Evolutionary conservation across 148 eudicot species (phyloP), one percentile per base, ranked within the genome.

Genomic region (Linanthus parryae): DNA sequence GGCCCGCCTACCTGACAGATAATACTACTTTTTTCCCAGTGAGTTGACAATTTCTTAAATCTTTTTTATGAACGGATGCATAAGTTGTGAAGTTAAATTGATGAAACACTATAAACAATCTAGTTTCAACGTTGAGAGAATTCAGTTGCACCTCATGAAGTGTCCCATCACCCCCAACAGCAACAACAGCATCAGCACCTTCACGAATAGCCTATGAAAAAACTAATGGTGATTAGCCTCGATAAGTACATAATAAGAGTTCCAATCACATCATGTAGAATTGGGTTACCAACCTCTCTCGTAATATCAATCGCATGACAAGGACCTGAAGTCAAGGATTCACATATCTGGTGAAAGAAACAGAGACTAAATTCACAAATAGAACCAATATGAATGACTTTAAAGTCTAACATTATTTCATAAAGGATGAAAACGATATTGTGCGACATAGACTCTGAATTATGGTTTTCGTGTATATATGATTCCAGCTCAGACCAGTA

Each of bases 141-240:
- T 5, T 17, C 16, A 34, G 23, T 17, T 71, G 55, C 48, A 91
- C 97, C 95, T 91, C 95, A 53, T 91, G 97, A 66, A 91, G 95
- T 20, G 97, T 91, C 56, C 97, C 97, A 64, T 91, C 97, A 59
- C 97, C 97, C 40, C 97, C 97, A 44, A 91, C 97, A 11, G 97
- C 95, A 70, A 91, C 58, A 43, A 91, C 95, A 3, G 97, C 97
- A 76, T 78, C 76, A 48, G 86, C 97, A 56, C 97, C 97, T 46
- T 85, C 89, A 53, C 83, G 73, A 48, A 91, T 85, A 37, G 97
- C 97, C 97, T 91, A 65, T 46, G 21, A 58, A 52, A 50, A n/a
- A 46, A 54, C 42, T 8, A 17, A 19, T 12, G 18, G 30, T 56
- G 20, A n/a, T 27, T 59, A 48, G 45, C 10, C 37, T 9, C 23